A percentile compares a stretch with the other conserved stretches of the same genome.
phyloP scores from a whole-genome alignment of 371 early-diverging fungal genomes.

The Mucor plumbeus region DNA sequence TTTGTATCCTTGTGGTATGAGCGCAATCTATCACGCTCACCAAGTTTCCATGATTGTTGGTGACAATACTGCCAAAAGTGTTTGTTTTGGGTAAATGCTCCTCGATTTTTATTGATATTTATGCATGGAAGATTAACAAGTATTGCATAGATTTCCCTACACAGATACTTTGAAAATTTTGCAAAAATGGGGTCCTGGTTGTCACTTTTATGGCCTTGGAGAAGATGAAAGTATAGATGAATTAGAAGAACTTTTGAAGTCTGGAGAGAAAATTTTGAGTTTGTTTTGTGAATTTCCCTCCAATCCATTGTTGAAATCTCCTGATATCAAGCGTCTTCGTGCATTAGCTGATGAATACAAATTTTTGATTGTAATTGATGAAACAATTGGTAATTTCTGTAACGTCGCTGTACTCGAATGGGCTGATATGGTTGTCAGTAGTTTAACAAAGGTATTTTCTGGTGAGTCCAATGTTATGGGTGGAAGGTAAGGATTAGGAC shows the following conservation, averaged over 20 bases:
- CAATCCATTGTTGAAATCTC: conserved; percentile 89
- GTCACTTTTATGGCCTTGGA: conserved; percentile 86
- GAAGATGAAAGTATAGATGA: conserved; percentile 72
- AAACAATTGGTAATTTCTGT: conserved; percentile 92
- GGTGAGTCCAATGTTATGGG: conserved; percentile 98
- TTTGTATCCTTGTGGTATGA: conserved; percentile 91
- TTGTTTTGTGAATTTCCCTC: conserved; percentile 94
- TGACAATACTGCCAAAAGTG: conserved; percentile 66
- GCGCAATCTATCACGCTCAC: conserved; percentile 89
- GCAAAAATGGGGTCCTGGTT: conserved; percentile 91
- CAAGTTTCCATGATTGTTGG: conserved; percentile 58
- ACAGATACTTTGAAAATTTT: conserved; percentile 94
- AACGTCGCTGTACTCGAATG: conserved; percentile 79
- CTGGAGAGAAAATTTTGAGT: conserved; percentile 71
- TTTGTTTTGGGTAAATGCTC: conserved; percentile 84
- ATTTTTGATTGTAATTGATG: conserved; percentile 89
- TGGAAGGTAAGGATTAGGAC: conserved; percentile 68
- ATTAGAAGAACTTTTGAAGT: conserved; percentile 64
- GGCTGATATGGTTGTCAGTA: conserved; percentile 91
- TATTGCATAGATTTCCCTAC: conserved; percentile 81
- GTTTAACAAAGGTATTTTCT: conserved; percentile 92
- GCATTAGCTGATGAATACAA: conserved; percentile 76
- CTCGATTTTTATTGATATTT: neutral
- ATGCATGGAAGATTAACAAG: neutral
- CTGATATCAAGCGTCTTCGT: conserved; percentile 78